A percentile compares a stretch with the other conserved stretches of the same genome.
phyloP scores from a whole-genome alignment of 2,329 filamentous ascomycete genomes.

The Talaromyces marneffei region DNA sequence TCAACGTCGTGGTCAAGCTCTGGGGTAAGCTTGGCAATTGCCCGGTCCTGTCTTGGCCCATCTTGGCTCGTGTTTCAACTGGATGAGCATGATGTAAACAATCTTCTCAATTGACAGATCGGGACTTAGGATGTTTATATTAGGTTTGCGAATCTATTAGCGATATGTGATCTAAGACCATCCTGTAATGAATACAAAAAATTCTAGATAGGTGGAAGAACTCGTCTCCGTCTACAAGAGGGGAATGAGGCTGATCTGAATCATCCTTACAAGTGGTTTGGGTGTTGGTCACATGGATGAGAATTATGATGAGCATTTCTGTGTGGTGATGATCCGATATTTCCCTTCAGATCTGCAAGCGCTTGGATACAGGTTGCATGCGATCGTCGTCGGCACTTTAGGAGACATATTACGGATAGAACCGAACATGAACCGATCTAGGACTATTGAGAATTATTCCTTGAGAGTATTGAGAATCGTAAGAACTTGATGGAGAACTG shows the following conservation, averaged over 20 bases:
- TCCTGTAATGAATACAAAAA: neutral
- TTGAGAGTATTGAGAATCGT: neutral
- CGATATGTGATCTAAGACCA: neutral
- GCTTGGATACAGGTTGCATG: neutral
- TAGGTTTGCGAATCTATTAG: neutral
- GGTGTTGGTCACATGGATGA: neutral
- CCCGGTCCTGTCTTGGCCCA: neutral
- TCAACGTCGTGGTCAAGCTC: neutral
- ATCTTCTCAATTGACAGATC: neutral
- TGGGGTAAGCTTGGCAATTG: neutral
- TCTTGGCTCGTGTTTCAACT: neutral
- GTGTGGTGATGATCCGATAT: neutral
- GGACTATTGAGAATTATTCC: neutral
- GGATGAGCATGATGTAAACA: neutral
- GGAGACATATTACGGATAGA: neutral
- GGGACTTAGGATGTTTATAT: neutral
- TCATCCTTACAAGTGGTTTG: no score
- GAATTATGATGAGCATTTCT: neutral
- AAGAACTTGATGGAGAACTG: no score
- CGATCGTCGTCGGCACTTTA: neutral
- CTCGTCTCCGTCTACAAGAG: neutral
- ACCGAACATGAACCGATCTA: neutral
- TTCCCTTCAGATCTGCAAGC: neutral
- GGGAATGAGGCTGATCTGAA: neutral
- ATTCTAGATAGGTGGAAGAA: neutral